A percentile compares a stretch with the other conserved stretches of the same genome.
These are phyloP conservation scores for Prosopis cineraria DNA, from an alignment of 306 rosid genomes.

Conservation along the genomic window DNA sequence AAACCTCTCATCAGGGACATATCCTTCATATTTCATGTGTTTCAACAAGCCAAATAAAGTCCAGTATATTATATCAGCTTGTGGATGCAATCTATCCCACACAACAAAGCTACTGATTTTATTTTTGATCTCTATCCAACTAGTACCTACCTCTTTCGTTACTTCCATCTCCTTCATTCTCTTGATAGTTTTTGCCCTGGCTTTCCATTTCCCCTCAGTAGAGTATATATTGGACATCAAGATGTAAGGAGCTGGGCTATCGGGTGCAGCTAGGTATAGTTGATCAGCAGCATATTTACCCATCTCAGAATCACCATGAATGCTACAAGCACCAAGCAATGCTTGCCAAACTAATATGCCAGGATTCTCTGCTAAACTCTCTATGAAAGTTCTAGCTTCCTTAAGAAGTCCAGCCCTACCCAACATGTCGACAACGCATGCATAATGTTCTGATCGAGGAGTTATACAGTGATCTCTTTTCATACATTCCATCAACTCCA, in stretches of 20 bases:
- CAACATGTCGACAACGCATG: conserved; percentile 89
- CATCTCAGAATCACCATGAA: conserved; percentile 67
- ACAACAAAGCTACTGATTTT: conserved; percentile 79
- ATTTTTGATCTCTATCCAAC: conserved; percentile 83
- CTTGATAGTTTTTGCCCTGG: conserved; percentile 76
- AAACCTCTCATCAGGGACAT: conserved; percentile 67
- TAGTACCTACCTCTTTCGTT: conserved; percentile 74
- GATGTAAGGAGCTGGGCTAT: conserved; percentile 66
- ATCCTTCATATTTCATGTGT: conserved; percentile 79
- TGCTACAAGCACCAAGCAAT: conserved; percentile 87
- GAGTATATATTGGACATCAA: conserved; percentile 90
- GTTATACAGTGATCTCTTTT: conserved; percentile 57
- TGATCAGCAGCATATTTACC: conserved; percentile 76
- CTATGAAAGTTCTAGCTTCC: conserved; percentile 69
- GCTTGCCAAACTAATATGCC: conserved; percentile 84
- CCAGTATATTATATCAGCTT: conserved; percentile 57
- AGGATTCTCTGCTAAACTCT: conserved; percentile 53
- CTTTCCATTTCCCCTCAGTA: conserved; percentile 80
- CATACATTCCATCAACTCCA: conserved; percentile 75
- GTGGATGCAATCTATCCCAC: conserved; percentile 71
- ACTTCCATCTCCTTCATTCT: conserved; percentile 77
- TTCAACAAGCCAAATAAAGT: conserved; percentile 54
- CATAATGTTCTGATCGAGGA: conserved; percentile 78
- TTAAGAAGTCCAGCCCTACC: conserved; percentile 81
- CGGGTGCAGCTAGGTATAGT: conserved; percentile 59